Evolutionary conservation across 805 yeast species (phyloP), one percentile per base, ranked within the genome.

Genomic region (Ogataea nitratoaversa): DNA sequence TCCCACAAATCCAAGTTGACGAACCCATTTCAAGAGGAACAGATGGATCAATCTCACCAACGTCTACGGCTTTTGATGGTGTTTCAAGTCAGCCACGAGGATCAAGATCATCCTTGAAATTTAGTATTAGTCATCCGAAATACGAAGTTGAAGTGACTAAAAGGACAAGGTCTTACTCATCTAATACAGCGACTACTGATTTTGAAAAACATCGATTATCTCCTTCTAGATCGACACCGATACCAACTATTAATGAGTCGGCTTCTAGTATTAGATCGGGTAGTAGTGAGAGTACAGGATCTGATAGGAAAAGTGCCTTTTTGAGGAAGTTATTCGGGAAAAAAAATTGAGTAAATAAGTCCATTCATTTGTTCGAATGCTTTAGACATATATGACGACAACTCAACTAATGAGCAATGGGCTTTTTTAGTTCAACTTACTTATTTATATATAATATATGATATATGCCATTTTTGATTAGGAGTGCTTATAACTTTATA

Each of bases 71-170:
- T 16, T 40, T 40, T 31, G 19, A 25, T 12, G 49, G 45, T 8
- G 45, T 41, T 13, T 43, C 54, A 8, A 31, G 44, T 20, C 40
- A 50, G 32, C 60, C 57, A 8, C 41, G 58, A 19, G 34, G 45
- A 3, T 33, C 36, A 7, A 30, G 5, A 7, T 29, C 57, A 3
- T 47, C 58, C 8, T 40, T 56, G 28, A 53, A 48, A 36, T 56
- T 56, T 41, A 45, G 44, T 25, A 43, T 48, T 36, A 38, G 40
- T 19, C 54, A 50, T 38, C 54, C 56, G 2, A 52, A 52, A 34
- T 50, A 48, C 36, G 45, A 28, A 11, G 8, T 13, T 11, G 19
- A 16, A 4, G 11, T n/a, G 11, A 30, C 14, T n/a, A 34, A 20
- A 19, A 29, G 16, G 18, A 29, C 19, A 14, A 29, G 19, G 6